Base-by-base conservation (phyloP, 2,329 filamentous ascomycete genomes). In the Curvularia verruculosa region DNA sequence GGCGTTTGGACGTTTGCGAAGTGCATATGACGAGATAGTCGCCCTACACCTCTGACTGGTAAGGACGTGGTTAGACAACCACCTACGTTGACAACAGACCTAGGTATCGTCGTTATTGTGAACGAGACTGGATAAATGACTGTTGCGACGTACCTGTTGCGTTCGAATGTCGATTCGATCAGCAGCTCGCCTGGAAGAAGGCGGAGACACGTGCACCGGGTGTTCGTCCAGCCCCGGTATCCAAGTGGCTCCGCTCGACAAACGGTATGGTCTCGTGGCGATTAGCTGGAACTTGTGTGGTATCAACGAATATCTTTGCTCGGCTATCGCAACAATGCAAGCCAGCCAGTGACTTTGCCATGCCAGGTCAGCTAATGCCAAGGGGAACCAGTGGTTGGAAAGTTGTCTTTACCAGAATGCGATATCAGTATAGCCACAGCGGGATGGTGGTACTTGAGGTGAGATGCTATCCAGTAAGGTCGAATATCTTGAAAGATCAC, bases 1-100 rank as follows among this genome's bases (percentile, higher is more conserved):
- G 59, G 61, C 43, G 41, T 50, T 10, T 28, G 39, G 41, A 53
- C 64, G 73, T 76, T 76, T 75, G 72, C 62, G 58, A 39, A 49
- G 44, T 64, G 67, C 49, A 70, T 66, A 65, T 68, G 70, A 67
- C 65, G 55, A 59, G 36, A 60, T 55, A 55, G 55, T 54, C 55
- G 66, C 59, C 65, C 58, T 67, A 65, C 65, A 64, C 63, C 56
- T 60, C 54, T 47, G 56, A 41, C 63, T 57, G 63, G 57, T 57
- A 54, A 64, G 46, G 56, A 61, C 54, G 55, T 60, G 54, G 39
- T 54, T 45, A 36, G 49, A 46, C 29, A 43, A 21, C 31, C 29
- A 51, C 34, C 19, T 28, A 37, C 47, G 31, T 28, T 43, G n/a
- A 34, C 28, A 40, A 46, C 9, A 29, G 41, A 46, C 13, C 64